Evolutionary conservation across 1,139 yeast species (phyloP).

Genomic region (Insectozyma bohioensis): DNA sequence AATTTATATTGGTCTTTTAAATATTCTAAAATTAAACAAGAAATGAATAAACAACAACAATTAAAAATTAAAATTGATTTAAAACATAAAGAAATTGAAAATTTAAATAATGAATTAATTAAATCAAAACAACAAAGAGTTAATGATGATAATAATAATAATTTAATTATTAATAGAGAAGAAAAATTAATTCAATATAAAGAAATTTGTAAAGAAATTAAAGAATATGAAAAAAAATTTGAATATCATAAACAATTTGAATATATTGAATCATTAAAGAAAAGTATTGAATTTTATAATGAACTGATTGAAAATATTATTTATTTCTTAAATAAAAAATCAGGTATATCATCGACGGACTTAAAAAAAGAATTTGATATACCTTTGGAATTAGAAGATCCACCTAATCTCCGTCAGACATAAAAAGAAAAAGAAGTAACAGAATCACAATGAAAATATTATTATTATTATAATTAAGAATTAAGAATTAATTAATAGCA

Average conservation of each 20-base stretch:
- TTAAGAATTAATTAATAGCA: too few relatives aligned
- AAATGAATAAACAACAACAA: conserved; percentile 12
- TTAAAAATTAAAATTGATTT: conserved; percentile 17
- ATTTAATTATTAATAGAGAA: conserved; percentile 7
- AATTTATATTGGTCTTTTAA: conserved; percentile 56
- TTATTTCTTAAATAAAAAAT: conserved; percentile 14
- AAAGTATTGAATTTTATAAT: conserved; percentile 15
- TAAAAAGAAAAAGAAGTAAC: conserved; percentile 1
- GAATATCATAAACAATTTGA: conserved; percentile 5
- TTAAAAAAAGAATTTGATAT: conserved; percentile 16
- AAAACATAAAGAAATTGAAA: conserved; percentile 7
- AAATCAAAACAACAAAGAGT: conserved; percentile 6
- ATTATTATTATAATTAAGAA: too few relatives aligned
- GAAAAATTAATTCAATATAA: conserved; percentile 4
- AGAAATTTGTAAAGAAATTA: conserved; percentile 2
- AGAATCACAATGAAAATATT: too few relatives aligned
- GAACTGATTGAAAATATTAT: conserved; percentile 17
- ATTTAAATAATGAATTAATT: conserved; percentile 7
- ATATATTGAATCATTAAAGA: conserved; percentile 1
- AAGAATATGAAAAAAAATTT: conserved; percentile 5
- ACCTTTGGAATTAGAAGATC: conserved; percentile 17
- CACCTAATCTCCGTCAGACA: conserved; percentile 2
- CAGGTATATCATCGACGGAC: conserved; percentile 6
- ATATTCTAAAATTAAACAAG: conserved; percentile 28
- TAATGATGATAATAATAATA: not conserved